Evolutionary conservation across 208 protist genomes (phyloP), one percentile per base, ranked within the genome.

Genomic region (Vickermania spadyakhi): DNA sequence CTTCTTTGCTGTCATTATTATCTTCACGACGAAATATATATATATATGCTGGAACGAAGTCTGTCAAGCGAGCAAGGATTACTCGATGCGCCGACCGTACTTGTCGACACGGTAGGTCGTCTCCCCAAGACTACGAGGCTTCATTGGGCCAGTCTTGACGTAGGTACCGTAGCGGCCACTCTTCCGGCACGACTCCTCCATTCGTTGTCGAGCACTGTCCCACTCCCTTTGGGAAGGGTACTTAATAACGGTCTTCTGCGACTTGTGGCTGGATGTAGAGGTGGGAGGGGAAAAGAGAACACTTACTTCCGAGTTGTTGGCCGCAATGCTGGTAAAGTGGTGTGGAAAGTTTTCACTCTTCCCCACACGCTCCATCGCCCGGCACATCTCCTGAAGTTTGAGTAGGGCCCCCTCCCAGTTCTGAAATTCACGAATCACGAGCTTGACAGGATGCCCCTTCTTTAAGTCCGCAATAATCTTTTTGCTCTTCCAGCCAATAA

Each of bases 401-500:
- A 72, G 55, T 22, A 93, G 62, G 0, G 85, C 89, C 49, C 73
- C 57, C 62, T 86, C 81, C 23, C 73, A 62, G 52, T 64, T 79
- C 64, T 90, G 82, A 56, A 96, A 96, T 25, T 96, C 79, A 26
- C 73, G 77, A 26, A 92, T 90, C 26, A 73, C 81, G 22, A 96
- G 57, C 63, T 89, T 86, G 31, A 93, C 89, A 1, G 81, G 75
- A 65, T 93, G 85, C 0, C 73, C 62, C 54, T 79, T 84, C 60
- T 71, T 68, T 22, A 96, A 67, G 52, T 92, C 86, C 54, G 89
- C 73, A 26, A 75, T 73, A 21, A 93, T 86, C 66, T 93, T 93
- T 58, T 91, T 91, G 74, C 82, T 89, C 54, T 79, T 77, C 89
- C 89, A 96, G 30, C 84, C 81, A 18, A 96, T 66, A 73, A 93